These are phyloP conservation scores for Lojkania enalia DNA, from an alignment of 2,329 filamentous ascomycete genomes.

Conservation along the genomic window DNA sequence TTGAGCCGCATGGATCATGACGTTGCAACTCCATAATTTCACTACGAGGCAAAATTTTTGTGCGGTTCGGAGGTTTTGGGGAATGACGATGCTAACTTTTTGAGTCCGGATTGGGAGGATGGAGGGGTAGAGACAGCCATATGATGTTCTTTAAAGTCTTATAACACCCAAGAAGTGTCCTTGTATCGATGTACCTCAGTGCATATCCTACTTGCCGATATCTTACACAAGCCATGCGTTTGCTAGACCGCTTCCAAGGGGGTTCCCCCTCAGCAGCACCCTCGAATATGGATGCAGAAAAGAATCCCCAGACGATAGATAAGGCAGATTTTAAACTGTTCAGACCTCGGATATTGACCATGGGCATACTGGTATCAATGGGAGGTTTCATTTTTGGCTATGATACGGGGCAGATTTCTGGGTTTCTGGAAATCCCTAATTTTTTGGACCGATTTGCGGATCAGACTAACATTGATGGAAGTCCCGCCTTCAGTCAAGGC, in stretches of 20 bases:
- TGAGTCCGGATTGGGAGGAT: no score
- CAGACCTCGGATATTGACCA: conserved; percentile 35
- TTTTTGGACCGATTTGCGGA: conserved; percentile 38
- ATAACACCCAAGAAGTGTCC: no score
- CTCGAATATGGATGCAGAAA: conserved; percentile 31
- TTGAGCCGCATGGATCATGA: no score
- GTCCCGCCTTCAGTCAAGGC: conserved; percentile 32
- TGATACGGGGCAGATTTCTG: conserved; percentile 42
- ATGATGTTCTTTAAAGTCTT: no score
- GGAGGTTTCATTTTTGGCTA: conserved; percentile 43
- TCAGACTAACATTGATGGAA: conserved; percentile 24
- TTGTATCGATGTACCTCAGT: no score
- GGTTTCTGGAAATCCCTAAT: conserved; percentile 43
- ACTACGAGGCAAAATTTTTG: no score
- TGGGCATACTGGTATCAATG: conserved; percentile 41
- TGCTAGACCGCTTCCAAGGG: conserved; percentile 24
- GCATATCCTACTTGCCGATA: no score
- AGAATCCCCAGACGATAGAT: conserved; percentile 29
- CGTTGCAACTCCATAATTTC: no score
- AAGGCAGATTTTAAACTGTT: conserved; percentile 34
- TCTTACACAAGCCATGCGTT: no score
- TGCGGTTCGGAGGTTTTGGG: no score
- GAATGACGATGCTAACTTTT: no score
- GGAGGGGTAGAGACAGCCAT: no score
- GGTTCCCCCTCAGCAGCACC: conserved; percentile 23